These are phyloP conservation scores for Castanea mollissima DNA, from an alignment of 306 rosid species.

Conservation along the genomic window DNA sequence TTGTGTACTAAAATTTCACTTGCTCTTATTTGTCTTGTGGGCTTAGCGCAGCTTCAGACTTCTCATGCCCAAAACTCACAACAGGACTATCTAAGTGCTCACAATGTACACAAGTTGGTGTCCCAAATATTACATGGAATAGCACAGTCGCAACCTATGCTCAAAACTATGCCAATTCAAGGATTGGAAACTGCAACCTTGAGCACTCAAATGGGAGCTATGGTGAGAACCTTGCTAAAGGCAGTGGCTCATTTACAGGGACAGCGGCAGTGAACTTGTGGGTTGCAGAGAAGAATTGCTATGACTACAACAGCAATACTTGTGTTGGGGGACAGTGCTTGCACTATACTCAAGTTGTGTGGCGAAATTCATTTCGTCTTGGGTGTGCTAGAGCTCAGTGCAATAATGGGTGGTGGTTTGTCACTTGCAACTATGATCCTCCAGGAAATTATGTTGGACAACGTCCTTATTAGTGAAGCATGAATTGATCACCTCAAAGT, in stretches of 20 bases:
- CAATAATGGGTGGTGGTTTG: slow-evolving; percentile 16
- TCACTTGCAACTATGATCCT: slow-evolving; percentile 29
- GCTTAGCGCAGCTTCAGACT: background rate
- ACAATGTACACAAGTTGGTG: slow-evolving; percentile 35
- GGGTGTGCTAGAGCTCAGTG: slow-evolving; percentile 40
- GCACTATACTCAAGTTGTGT: slow-evolving; percentile 44
- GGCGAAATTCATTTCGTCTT: background rate
- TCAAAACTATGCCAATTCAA: slow-evolving; percentile 6
- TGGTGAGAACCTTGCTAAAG: slow-evolving; percentile 29
- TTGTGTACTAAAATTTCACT: no score
- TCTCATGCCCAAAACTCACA: slow-evolving; percentile 3
- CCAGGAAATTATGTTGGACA: background rate
- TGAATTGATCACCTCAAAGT: no score
- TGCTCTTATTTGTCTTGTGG: background rate
- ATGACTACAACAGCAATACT: background rate
- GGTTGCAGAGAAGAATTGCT: slow-evolving; percentile 29
- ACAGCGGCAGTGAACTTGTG: slow-evolving; percentile 27
- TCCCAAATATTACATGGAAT: slow-evolving; percentile 29
- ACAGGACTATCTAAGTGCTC: slow-evolving; percentile 25
- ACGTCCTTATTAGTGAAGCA: slow-evolving; percentile 6
- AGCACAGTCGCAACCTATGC: slow-evolving; percentile 19
- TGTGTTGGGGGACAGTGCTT: slow-evolving; percentile 17
- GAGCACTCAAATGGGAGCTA: slow-evolving; percentile 34
- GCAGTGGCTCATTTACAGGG: background rate
- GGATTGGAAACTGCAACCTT: slow-evolving; percentile 13